Conservation (phyloP, 768 basidiomycete species). For the Russula griseocarnosa region DNA sequence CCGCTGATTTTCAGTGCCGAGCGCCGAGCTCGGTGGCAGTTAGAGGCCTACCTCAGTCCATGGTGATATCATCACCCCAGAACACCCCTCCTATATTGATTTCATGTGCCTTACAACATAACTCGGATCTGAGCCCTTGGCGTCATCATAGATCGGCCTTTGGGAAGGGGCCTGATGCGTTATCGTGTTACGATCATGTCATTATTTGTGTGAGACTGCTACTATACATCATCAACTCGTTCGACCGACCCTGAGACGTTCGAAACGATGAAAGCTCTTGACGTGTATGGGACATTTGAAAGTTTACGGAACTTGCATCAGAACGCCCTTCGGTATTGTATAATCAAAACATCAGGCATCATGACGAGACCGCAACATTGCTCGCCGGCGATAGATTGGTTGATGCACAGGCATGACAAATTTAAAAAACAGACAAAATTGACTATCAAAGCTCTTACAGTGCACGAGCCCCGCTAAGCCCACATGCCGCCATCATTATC, state of each 20-base stretch:
- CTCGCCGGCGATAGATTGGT: background rate
- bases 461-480: background rate
- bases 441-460: background rate
- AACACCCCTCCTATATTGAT: background rate
- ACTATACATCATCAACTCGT: background rate
- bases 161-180: background rate
- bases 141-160: background rate
- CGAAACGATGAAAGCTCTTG: background rate
- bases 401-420: background rate
- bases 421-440: background rate
- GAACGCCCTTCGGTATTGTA: no score
- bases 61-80: background rate
- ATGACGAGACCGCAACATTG: background rate
- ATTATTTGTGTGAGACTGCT: background rate
- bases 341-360: background rate
- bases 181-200: background rate
- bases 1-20: background rate
- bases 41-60: background rate
- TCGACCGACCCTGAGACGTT: constrained; percentile 9
- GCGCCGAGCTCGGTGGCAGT: background rate
- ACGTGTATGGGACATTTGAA: background rate
- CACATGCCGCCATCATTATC: background rate
- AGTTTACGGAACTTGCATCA: no score
- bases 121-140: background rate
- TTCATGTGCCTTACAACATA: background rate